Percentiles rank a stretch among this genome's conserved stretches.
Conservation (phyloP, 2,329 filamentous ascomycete species). For the Orbilia oligospora region DNA sequence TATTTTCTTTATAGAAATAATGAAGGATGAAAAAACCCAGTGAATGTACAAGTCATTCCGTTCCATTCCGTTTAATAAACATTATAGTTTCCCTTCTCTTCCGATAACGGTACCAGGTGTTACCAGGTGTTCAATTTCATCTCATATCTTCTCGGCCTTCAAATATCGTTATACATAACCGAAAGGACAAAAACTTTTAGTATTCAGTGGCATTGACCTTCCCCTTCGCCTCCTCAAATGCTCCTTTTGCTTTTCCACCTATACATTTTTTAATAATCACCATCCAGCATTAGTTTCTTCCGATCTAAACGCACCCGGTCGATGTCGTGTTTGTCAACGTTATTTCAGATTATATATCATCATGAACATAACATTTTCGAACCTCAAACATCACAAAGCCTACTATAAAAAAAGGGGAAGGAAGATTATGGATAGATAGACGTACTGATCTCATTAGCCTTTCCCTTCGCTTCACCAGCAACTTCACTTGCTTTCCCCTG, state of each 20-base stretch:
- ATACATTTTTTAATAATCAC: conserved; percentile 18
- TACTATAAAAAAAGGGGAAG: neutral
- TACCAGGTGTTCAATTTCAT: conserved; percentile 2
- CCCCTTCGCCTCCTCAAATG: conserved; percentile 49
- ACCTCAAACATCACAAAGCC: too few relatives aligned
- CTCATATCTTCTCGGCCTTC: neutral
- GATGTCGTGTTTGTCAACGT: conserved; percentile 11
- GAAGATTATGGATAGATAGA: too few relatives aligned
- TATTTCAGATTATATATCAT: conserved; percentile 2
- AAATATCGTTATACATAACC: neutral
- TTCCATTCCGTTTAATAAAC: conserved; percentile 17
- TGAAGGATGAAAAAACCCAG: neutral
- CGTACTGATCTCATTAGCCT: conserved; percentile 49
- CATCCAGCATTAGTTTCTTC: conserved; percentile 36
- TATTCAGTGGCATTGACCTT: conserved; percentile 4
- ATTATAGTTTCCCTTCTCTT: conserved; percentile 5
- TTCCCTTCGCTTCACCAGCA: conserved; percentile 39
- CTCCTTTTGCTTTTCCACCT: conserved; percentile 55
- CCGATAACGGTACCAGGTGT: neutral
- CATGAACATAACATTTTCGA: conserved; percentile 4
- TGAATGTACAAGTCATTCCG: conserved; percentile 24
- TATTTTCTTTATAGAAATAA: neutral
- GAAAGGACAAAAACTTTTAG: conserved; percentile 12
- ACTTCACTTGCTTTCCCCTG: conserved; percentile 27
- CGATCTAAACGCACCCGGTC: neutral